Conservation (phyloP, 805 yeast species). For the Metschnikowia shivogae region DNA sequence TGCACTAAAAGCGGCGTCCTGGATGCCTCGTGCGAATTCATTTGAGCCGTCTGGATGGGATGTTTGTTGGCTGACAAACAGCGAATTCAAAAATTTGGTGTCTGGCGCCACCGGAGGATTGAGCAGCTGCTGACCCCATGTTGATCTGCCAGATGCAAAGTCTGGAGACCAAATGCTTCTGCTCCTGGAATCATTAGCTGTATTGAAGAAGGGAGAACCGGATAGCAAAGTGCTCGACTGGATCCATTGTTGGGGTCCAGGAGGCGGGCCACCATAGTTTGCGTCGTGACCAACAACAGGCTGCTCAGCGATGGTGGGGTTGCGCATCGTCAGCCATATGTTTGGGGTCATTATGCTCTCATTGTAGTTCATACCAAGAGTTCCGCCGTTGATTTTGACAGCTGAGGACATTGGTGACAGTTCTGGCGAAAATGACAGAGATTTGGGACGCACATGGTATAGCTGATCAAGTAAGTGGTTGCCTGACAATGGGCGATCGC, state of each 20-base stretch:
- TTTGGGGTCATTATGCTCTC: not conserved
- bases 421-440: slow-evolving; percentile 11
- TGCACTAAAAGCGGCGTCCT: slow-evolving; percentile 40
- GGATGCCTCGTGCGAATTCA: slow-evolving; percentile 23
- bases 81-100: not conserved
- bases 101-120: not conserved
- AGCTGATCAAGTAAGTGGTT: slow-evolving; percentile 32
- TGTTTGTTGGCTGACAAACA: not conserved
- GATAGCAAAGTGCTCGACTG: not conserved
- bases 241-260: not conserved
- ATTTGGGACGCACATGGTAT: slow-evolving; percentile 31
- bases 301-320: not conserved
- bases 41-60: not conserved
- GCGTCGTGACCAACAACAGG: not conserved
- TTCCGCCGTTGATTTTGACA: not conserved
- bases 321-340: slow-evolving; percentile 1
- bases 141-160: not conserved
- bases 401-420: slow-evolving; percentile 6
- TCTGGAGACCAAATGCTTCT: slow-evolving; percentile 3
- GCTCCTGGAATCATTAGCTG: not conserved
- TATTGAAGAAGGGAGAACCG: not conserved
- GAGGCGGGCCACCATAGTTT: not conserved
- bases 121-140: not conserved
- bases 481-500: slow-evolving; percentile 8
- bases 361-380: not conserved